phyloP scores from a whole-genome alignment of 2,329 filamentous ascomycete genomes.

The Aspergillus sp. region DNA sequence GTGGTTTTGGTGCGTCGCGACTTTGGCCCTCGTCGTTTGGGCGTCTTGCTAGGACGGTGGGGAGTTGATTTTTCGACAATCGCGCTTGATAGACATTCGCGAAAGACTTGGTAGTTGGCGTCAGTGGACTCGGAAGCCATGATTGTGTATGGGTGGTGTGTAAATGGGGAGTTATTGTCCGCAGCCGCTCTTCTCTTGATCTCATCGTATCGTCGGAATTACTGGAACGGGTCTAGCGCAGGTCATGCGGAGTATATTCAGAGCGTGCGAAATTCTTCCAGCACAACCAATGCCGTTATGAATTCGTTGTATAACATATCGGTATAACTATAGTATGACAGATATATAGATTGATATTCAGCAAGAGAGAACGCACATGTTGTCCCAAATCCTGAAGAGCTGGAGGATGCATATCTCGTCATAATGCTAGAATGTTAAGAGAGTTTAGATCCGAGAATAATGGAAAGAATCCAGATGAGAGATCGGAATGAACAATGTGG shows the following conservation, averaged over 20 bases:
- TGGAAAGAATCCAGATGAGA: too few relatives aligned
- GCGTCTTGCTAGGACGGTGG: slow-evolving; percentile 45
- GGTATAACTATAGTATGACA: too few relatives aligned
- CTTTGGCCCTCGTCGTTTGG: slow-evolving; percentile 23
- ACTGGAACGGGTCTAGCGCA: not conserved
- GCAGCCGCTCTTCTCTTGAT: not conserved
- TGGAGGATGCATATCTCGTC: too few relatives aligned
- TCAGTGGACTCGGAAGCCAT: slow-evolving; percentile 33
- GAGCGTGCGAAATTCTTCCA: not conserved
- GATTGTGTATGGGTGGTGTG: slow-evolving; percentile 9
- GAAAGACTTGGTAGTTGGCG: slow-evolving; percentile 66
- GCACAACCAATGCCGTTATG: not conserved
- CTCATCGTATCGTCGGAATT: not conserved
- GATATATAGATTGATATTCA: not conserved
- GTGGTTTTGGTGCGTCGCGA: slow-evolving; percentile 9
- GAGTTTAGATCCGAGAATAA: too few relatives aligned
- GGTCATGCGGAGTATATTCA: too few relatives aligned
- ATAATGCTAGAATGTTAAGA: too few relatives aligned
- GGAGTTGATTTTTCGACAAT: slow-evolving; percentile 62
- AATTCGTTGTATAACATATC: not conserved
- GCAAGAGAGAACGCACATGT: too few relatives aligned
- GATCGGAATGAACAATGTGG: too few relatives aligned
- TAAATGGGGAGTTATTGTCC: too few relatives aligned
- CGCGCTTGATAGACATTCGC: slow-evolving; percentile 70
- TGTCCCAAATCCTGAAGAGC: too few relatives aligned